phyloP scores from a whole-genome alignment of 2,329 filamentous ascomycete genomes.

The Colletotrichum sublineola region DNA sequence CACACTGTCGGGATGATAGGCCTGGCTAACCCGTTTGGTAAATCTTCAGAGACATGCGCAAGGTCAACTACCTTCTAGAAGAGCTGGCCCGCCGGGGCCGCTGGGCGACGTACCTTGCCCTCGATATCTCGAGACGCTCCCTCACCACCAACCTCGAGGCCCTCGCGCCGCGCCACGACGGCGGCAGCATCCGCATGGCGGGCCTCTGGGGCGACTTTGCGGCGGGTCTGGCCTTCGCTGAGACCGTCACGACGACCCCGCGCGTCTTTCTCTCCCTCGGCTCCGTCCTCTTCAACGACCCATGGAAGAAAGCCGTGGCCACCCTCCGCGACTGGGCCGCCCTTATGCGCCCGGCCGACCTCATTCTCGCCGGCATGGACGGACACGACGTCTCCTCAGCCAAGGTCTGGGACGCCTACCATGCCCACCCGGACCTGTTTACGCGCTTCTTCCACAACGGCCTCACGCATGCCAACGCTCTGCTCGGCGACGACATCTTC shows the following conservation, averaged over 20 bases:
- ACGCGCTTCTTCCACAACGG: constrained; percentile 56
- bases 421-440: constrained; percentile 53
- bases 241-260: constrained; percentile 47
- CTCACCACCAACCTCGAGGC: constrained; percentile 52
- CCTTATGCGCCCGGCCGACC: constrained; percentile 52
- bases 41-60: constrained; percentile 54
- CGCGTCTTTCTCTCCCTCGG: constrained; percentile 57
- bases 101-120: constrained; percentile 53
- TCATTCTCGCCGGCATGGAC: constrained; percentile 58
- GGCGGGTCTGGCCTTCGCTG: constrained; percentile 51
- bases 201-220: constrained; percentile 58
- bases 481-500: constrained; percentile 53
- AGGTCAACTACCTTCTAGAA: constrained; percentile 55
- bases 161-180: constrained; percentile 49
- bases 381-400: constrained; percentile 52
- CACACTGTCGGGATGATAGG: not conserved
- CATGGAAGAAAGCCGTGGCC: constrained; percentile 52
- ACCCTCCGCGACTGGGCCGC: constrained; percentile 54
- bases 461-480: constrained; percentile 54
- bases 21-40: not conserved
- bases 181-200: constrained; percentile 50
- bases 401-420: constrained; percentile 58
- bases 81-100: constrained; percentile 50
- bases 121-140: constrained; percentile 56
- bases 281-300: constrained; percentile 59